Conservation (phyloP, 129 eudicot genomes). For the Artemisia argyi region DNA sequence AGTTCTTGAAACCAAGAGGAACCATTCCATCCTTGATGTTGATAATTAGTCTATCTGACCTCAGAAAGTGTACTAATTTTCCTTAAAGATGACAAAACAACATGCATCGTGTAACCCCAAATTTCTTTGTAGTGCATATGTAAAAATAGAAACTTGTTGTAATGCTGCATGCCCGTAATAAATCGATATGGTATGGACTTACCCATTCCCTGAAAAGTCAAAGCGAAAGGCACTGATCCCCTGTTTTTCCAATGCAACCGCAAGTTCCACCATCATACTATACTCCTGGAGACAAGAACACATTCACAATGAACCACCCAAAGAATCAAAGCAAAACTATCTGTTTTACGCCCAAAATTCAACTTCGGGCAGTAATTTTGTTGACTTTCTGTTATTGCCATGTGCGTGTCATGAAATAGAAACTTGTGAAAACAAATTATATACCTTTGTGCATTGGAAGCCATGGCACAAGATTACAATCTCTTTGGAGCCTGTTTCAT, state of each 20-base stretch:
- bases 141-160: neutral
- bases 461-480: conserved; percentile 3
- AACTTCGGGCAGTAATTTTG: neutral
- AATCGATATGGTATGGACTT: neutral
- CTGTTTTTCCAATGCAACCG: conserved; percentile 4
- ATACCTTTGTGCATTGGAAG: conserved; percentile 14
- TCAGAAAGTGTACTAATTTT: too few species aligned
- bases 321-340: neutral
- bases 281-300: conserved; percentile 15
- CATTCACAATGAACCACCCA: neutral
- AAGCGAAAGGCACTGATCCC: too few species aligned
- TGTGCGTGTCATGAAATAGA: too few species aligned
- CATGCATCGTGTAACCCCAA: neutral
- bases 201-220: too few species aligned
- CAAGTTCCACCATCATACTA: conserved; percentile 11
- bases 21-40: too few species aligned
- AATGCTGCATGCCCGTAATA: too few species aligned
- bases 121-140: neutral
- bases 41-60: too few species aligned
- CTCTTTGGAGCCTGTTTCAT: too few species aligned
- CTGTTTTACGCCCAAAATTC: neutral
- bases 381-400: neutral
- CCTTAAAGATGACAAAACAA: neutral
- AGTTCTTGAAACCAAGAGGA: neutral
- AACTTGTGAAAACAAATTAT: neutral